Conservation (phyloP, 2,329 filamentous ascomycete genomes). For the Microcyclospora pomicola region DNA sequence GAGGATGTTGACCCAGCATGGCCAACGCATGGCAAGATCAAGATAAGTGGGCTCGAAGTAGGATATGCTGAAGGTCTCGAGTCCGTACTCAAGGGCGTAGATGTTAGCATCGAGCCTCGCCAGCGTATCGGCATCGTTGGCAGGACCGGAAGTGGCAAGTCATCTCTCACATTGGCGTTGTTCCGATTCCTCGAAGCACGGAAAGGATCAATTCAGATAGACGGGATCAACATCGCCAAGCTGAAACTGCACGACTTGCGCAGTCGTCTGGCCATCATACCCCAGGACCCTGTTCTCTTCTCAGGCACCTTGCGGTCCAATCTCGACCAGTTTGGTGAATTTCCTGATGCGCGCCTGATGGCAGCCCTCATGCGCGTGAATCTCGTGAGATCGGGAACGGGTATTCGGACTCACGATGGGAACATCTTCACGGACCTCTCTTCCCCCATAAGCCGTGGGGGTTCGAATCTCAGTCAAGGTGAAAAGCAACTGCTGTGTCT, state of each 20-base stretch:
- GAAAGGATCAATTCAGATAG: conserved; percentile 3
- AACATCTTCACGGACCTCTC: neutral
- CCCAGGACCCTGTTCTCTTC: neutral
- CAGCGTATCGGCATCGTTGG: conserved; percentile 36
- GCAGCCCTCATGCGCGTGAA: neutral
- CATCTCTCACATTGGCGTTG: conserved; percentile 57
- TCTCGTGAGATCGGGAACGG: neutral
- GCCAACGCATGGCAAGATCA: neutral
- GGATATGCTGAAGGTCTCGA: neutral
- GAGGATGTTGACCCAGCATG: neutral
- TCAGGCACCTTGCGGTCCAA: neutral
- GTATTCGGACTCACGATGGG: neutral
- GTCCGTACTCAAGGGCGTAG: neutral
- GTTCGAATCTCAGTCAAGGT: neutral
- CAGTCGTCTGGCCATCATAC: conserved; percentile 19
- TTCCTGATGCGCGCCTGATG: neutral
- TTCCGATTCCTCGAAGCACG: conserved; percentile 58
- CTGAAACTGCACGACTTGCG: conserved; percentile 1
- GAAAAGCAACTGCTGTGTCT: conserved; percentile 16
- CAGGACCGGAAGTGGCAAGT: conserved; percentile 66
- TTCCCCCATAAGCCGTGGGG: neutral
- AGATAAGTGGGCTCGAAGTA: neutral
- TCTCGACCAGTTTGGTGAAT: neutral
- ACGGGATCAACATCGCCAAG: neutral
- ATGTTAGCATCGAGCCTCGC: neutral